Percentiles rank a stretch among this genome's conserved stretches.
These are phyloP conservation scores for Amylostereum areolatum DNA, from an alignment of 1,284 basidiomycete genomes.

Conservation along the genomic window DNA sequence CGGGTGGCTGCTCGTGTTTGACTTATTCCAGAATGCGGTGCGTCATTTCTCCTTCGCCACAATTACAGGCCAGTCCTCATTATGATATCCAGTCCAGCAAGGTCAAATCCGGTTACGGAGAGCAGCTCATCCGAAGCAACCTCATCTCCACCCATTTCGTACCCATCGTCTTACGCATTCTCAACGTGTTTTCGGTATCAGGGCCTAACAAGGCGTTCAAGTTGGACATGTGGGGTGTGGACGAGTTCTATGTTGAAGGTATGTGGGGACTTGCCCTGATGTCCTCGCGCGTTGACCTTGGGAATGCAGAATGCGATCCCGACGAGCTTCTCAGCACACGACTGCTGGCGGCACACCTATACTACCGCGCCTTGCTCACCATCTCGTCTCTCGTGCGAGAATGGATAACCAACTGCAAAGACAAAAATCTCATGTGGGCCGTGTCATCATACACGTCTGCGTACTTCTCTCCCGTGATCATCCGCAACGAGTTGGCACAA, in stretches of 20 bases:
- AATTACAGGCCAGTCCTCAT: not conserved
- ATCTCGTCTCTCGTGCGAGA: conserved; percentile 79
- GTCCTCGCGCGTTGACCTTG: conserved; percentile 7
- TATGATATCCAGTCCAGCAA: conserved; percentile 60
- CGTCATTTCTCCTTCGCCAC: conserved; percentile 23
- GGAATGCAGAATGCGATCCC: conserved; percentile 53
- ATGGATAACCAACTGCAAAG: conserved; percentile 87
- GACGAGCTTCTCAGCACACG: conserved; percentile 52
- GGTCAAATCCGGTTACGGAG: conserved; percentile 77
- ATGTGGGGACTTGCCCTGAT: conserved; percentile 21
- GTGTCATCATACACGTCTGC: conserved; percentile 78
- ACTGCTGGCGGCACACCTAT: conserved; percentile 83
- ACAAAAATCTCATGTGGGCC: conserved; percentile 77
- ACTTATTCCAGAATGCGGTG: conserved; percentile 84
- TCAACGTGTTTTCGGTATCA: conserved; percentile 72
- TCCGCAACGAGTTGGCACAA: conserved; percentile 75
- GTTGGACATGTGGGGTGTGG: conserved; percentile 76
- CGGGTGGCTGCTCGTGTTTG: conserved; percentile 86
- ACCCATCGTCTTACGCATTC: conserved; percentile 71
- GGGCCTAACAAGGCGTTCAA: conserved; percentile 64
- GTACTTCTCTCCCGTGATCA: conserved; percentile 90
- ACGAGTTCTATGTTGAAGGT: conserved; percentile 85
- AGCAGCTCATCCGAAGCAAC: conserved; percentile 72
- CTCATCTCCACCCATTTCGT: conserved; percentile 67
- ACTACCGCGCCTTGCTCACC: conserved; percentile 77